Evolutionary conservation across 2,329 filamentous ascomycete genomes (phyloP), one percentile per base, ranked within the genome.

Genomic region (Aureobasidium namibiae): DNA sequence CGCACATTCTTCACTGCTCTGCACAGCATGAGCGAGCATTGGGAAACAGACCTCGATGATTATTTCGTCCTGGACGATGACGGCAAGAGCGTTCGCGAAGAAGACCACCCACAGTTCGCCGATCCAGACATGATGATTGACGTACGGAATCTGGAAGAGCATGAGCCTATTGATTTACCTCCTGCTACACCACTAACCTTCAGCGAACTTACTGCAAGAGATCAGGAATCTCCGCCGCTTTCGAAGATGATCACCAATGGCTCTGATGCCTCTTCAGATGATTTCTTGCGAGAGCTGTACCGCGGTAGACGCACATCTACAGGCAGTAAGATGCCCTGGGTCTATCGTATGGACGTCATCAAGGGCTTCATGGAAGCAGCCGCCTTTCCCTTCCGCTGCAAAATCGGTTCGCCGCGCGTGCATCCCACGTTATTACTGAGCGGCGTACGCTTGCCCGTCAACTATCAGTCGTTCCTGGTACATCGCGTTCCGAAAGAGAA

Each of bases 1-100:
- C 75, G 83, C 56, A 83, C 81, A 59, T 86, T 86, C 68, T 86
- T 80, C 78, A 75, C 78, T 54, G 78, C 76, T 2, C 72, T 86
- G 56, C 80, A 85, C 63, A 78, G 76, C 36, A 76, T 86, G 76
- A 75, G 80, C 16, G 80, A 82, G 63, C 86, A 84, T 66, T 86
- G 83, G 83, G 83, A 86, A 66, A 75, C 74, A 39, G 82, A 78
- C 61, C 67, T 80, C 49, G 83, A 86, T 64, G 70, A 83, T 31
- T 84, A 84, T 67, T 76, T 76, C 42, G 39, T 59, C 21, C 11
- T 57, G 41, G 54, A 57, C 31, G 54, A 57, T 9, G 54, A 57
- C n/a, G 54, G 54, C 31, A 57, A 48, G 24, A 57, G 54, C 33
- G 54, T 57, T 14, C 54, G 42, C 13, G 42, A 57, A 36, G 41